Evolutionary conservation across 768 basidiomycete genomes (phyloP).

Genomic region (Tremella yokohamensis): DNA sequence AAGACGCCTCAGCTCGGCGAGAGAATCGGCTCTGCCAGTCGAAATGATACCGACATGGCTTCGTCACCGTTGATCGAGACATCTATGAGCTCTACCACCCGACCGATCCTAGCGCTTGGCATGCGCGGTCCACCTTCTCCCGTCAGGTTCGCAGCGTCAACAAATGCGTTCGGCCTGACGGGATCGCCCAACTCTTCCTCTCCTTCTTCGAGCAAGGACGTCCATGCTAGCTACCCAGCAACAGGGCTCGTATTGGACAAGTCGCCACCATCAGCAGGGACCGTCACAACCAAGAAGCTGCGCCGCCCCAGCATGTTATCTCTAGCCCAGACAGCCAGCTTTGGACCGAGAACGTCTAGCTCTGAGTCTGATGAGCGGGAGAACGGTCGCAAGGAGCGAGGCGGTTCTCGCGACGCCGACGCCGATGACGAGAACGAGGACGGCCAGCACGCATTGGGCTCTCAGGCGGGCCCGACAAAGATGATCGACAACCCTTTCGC

Average conservation of each 20-base stretch:
- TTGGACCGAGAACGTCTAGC: not conserved
- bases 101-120: not conserved
- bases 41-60: conserved; percentile 15
- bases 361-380: not conserved
- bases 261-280: conserved; percentile 25
- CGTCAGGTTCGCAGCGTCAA: conserved; percentile 28
- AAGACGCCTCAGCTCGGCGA: conserved; percentile 1
- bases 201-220: conserved; percentile 8
- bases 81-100: too few species aligned
- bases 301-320: conserved; percentile 39
- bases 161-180: conserved; percentile 38
- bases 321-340: conserved; percentile 28
- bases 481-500: conserved; percentile 7
- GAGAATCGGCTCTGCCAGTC: not conserved
- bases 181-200: conserved; percentile 28
- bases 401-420: too few species aligned
- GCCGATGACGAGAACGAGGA: conserved; percentile 1
- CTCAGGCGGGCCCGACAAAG: not conserved
- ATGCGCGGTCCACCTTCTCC: conserved; percentile 16
- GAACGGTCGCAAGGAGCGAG: not conserved
- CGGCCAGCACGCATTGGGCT: not conserved
- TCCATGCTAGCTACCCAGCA: not conserved
- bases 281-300: conserved; percentile 20
- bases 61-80: too few species aligned
- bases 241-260: conserved; percentile 2